A percentile compares a stretch with the other conserved stretches of the same genome.
Evolutionary conservation across 495 filamentous ascomycete species (phyloP).

Genomic region (Neurospora sp.): DNA sequence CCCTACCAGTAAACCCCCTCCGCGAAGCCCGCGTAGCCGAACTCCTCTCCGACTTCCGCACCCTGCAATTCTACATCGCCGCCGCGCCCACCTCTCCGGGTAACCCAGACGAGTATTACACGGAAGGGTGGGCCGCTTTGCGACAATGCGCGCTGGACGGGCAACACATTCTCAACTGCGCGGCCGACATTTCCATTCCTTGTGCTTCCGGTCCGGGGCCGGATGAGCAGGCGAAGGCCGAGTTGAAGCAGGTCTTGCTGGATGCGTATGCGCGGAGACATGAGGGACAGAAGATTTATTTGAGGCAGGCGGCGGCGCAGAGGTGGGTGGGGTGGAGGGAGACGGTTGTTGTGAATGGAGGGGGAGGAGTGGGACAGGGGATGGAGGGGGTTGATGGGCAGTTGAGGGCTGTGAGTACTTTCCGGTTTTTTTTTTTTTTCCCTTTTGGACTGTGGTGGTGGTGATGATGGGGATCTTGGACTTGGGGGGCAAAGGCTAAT

Average conservation of each 20-base stretch:
- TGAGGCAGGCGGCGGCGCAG: slow-evolving; percentile 64
- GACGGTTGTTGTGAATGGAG: slow-evolving; percentile 53
- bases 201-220: slow-evolving; percentile 40
- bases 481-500: too few relatives aligned
- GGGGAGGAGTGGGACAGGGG: slow-evolving; percentile 39
- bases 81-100: slow-evolving; percentile 50
- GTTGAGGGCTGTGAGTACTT: slow-evolving; percentile 47
- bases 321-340: slow-evolving; percentile 72
- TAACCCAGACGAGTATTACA: slow-evolving; percentile 59
- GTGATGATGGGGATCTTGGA: too few relatives aligned
- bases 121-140: slow-evolving; percentile 67
- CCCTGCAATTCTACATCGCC: slow-evolving; percentile 69
- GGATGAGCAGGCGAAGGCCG: slow-evolving; percentile 60
- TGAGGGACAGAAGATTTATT: slow-evolving; percentile 76
- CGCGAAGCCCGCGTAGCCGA: slow-evolving; percentile 74
- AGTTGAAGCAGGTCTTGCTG: slow-evolving; percentile 68
- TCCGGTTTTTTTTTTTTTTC: background rate
- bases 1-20: slow-evolving; percentile 63
- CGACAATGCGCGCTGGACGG: slow-evolving; percentile 67
- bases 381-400: slow-evolving; percentile 36
- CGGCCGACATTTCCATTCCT: slow-evolving; percentile 54
- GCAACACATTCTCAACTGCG: slow-evolving; percentile 57
- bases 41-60: slow-evolving; percentile 76
- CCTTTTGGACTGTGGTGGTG: background rate
- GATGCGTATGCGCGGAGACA: slow-evolving; percentile 74